Evolutionary conservation across 1,139 yeast species (phyloP), one percentile per base, ranked within the genome.

Genomic region (Insectozyma bohioensis): DNA sequence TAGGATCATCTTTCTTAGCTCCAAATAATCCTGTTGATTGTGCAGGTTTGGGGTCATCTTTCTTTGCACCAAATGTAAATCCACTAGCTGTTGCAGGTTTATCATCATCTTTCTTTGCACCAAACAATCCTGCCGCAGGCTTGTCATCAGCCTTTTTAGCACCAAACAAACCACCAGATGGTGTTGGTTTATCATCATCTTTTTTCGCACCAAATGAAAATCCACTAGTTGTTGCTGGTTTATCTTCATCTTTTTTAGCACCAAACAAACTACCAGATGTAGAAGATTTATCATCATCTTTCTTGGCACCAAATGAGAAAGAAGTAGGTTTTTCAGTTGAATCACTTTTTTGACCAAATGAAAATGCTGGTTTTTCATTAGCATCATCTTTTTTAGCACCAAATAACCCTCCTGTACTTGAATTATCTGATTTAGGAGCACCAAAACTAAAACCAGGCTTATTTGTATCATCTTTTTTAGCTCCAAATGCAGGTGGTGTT

Each of bases 281-380:
- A 8, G 46, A 36, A n/a, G 52, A 42, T 25, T 45, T 53, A 20
- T 43, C 27, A 39, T 45, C 44, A 28, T 43, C 57, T 13, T 50
- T 40, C 37, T 49, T 49, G n/a, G 46, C 46, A 4, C 62, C 64
- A 33, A 58, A 58, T n/a, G 54, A 37, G 23, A 54, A 47, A 5
- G 36, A 49, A 12, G 53, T 24, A 43, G 20, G 14, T 45, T 49
- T 51, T 4, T 18, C 25, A 45, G 49, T 4, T 47, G 55, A n/a
- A 26, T 49, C 48, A n/a, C 49, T 41, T 36, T 50, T 51, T 11
- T 46, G 47, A 3, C 63, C 65, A 33, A 59, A 57, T 8, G 55
- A 37, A 24, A 54, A 48, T 35, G 37, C 43, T 43, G 20, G 15
- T 42, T 25, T 47, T 41, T 47, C 52, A 3, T 33, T 2, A 9